phyloP scores from a whole-genome alignment of 164 flowering plant genomes.

The Cinnamomum chago region DNA sequence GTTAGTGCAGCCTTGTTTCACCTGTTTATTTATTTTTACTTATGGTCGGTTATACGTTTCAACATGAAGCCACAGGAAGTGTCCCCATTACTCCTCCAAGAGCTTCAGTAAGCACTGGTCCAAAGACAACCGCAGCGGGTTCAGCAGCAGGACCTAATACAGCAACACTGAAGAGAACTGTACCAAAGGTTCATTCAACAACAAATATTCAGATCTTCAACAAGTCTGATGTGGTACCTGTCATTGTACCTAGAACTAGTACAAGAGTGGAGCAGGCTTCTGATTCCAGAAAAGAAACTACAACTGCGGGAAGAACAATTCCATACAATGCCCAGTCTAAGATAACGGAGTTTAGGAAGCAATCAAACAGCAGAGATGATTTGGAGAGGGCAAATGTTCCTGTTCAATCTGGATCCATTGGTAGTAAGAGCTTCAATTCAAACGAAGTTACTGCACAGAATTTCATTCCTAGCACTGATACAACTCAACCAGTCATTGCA shows the following conservation, averaged over 20 bases:
- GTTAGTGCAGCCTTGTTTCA: neutral
- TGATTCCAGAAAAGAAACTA: constrained; percentile 64
- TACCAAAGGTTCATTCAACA: constrained; percentile 45
- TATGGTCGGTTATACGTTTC: constrained; percentile 12
- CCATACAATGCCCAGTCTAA: constrained; percentile 54
- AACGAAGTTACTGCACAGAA: constrained; percentile 37
- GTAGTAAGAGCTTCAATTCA: constrained; percentile 33
- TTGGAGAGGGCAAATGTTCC: constrained; percentile 36
- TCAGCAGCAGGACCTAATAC: constrained; percentile 37
- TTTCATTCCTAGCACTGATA: constrained; percentile 32
- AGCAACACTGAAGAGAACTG: constrained; percentile 44
- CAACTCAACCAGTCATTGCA: constrained; percentile 22
- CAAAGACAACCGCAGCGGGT: constrained; percentile 33
- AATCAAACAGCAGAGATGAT: constrained; percentile 49
- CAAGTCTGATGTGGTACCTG: constrained; percentile 72
- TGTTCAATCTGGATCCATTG: constrained; percentile 33
- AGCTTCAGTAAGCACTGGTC: constrained; percentile 33
- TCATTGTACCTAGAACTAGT: constrained; percentile 37
- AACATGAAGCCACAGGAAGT: constrained; percentile 56
- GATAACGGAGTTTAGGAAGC: constrained; percentile 46
- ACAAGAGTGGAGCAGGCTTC: constrained; percentile 23
- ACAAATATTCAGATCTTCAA: constrained; percentile 37
- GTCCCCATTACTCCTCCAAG: constrained; percentile 83
- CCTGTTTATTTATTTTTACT: constrained; percentile 1
- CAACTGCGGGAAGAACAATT: constrained; percentile 42